Conservation (phyloP, 129 eudicot genomes). For the Deinandra increscens region DNA sequence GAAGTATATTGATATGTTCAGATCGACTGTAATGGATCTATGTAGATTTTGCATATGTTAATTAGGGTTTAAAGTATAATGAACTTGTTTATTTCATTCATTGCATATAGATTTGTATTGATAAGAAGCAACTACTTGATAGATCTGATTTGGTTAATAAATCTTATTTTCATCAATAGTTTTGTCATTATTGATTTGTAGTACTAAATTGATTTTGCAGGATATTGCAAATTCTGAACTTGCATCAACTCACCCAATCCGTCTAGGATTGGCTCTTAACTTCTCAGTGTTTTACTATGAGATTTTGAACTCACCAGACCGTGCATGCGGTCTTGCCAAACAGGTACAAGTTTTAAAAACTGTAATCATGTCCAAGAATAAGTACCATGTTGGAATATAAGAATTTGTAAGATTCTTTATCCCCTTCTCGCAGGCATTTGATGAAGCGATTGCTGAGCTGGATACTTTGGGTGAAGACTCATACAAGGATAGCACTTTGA, state of each 20-base stretch:
- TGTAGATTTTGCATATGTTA: background rate
- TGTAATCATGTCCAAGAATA: background rate
- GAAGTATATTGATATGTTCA: background rate
- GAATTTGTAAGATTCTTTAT: background rate
- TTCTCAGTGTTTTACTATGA: conserved; percentile 74
- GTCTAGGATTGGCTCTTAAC: conserved; percentile 70
- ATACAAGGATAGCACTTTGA: conserved; percentile 9
- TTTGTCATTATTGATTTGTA: background rate
- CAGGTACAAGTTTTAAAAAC: conserved; percentile 36
- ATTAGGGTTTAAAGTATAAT: background rate
- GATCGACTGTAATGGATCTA: background rate
- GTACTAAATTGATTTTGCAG: conserved; percentile 10
- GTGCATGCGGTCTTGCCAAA: conserved; percentile 66
- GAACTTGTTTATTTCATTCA: background rate
- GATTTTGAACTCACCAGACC: conserved; percentile 62
- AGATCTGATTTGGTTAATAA: background rate
- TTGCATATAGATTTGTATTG: background rate
- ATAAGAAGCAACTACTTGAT: background rate
- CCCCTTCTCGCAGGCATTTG: background rate
- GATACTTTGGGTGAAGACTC: conserved; percentile 10
- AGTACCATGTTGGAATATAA: background rate
- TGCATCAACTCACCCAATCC: conserved; percentile 63
- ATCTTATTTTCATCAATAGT: background rate
- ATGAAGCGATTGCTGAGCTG: conserved; percentile 5
- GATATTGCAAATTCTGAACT: conserved; percentile 63